Conservation (phyloP, 2,329 filamentous ascomycete genomes). For the Diaporthe sp. region DNA sequence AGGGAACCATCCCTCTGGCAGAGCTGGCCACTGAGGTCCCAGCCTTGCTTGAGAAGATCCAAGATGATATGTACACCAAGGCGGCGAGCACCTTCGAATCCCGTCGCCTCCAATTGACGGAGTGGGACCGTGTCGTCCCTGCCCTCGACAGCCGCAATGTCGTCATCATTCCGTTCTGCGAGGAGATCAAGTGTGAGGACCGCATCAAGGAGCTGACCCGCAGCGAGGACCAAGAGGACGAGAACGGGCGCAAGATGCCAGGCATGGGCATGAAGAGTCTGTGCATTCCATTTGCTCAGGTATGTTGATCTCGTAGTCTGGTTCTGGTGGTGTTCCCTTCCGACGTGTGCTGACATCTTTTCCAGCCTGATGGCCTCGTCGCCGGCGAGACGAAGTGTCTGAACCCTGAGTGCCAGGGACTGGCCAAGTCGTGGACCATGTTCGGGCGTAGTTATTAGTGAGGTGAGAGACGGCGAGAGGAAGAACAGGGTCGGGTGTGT, state of each 20-base stretch:
- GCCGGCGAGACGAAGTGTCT: slow-evolving; percentile 90
- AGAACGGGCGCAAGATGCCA: slow-evolving; percentile 49
- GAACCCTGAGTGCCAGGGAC: slow-evolving; percentile 84
- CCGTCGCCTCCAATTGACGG: slow-evolving; percentile 84
- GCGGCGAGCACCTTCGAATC: slow-evolving; percentile 84
- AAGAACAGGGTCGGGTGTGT: neutral
- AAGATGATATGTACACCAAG: slow-evolving; percentile 82
- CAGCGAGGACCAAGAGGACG: slow-evolving; percentile 60
- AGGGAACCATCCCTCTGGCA: slow-evolving; percentile 82
- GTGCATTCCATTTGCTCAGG: slow-evolving; percentile 85
- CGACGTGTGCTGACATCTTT: neutral
- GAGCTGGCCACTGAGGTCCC: slow-evolving; percentile 82
- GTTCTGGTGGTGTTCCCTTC: neutral
- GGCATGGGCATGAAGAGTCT: slow-evolving; percentile 77
- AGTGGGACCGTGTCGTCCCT: slow-evolving; percentile 94
- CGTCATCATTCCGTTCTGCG: slow-evolving; percentile 90
- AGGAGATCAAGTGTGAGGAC: slow-evolving; percentile 87
- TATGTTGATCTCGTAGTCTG: slow-evolving; percentile 35
- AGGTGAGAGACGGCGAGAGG: neutral
- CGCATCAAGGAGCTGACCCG: slow-evolving; percentile 94
- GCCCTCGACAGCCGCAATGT: slow-evolving; percentile 94
- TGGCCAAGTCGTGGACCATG: slow-evolving; percentile 89
- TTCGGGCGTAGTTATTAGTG: slow-evolving; percentile 82
- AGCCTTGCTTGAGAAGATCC: slow-evolving; percentile 88
- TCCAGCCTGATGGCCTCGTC: slow-evolving; percentile 83